Conservation (phyloP, 2,329 filamentous ascomycete species). For the Colletotrichum acutatum region DNA sequence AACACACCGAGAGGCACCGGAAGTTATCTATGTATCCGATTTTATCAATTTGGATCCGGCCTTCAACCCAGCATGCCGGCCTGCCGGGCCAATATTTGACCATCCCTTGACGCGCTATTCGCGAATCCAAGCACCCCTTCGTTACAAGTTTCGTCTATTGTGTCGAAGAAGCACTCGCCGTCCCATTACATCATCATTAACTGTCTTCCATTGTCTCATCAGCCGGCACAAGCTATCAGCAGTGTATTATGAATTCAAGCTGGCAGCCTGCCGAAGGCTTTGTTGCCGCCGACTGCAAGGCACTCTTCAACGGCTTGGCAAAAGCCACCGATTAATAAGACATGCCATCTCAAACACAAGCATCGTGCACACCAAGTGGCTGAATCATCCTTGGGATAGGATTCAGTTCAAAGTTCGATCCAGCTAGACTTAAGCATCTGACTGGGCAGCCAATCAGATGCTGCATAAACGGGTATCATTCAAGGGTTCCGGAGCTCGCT, state of each 20-base stretch:
- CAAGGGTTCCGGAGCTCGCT: constrained; percentile 15
- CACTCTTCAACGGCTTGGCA: neutral
- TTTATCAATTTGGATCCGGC: neutral
- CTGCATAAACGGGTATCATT: neutral
- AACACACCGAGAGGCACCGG: neutral
- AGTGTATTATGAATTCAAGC: neutral
- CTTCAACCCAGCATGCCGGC: neutral
- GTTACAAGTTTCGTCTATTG: neutral
- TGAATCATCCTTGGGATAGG: constrained; percentile 3
- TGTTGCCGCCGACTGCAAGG: neutral
- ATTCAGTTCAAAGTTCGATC: neutral
- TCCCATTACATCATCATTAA: neutral
- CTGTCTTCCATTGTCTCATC: neutral
- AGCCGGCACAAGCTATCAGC: neutral
- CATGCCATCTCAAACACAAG: neutral
- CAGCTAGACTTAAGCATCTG: neutral
- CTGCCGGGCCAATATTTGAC: neutral
- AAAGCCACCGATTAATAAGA: constrained; percentile 9
- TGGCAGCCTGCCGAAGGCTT: neutral
- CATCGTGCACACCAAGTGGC: neutral
- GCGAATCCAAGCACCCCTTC: neutral
- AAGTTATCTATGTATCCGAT: neutral
- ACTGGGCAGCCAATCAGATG: constrained; percentile 2
- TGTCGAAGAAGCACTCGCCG: neutral
- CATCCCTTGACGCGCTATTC: neutral